phyloP scores from a whole-genome alignment of 768 basidiomycete species.

The Tulasnella sp. region DNA sequence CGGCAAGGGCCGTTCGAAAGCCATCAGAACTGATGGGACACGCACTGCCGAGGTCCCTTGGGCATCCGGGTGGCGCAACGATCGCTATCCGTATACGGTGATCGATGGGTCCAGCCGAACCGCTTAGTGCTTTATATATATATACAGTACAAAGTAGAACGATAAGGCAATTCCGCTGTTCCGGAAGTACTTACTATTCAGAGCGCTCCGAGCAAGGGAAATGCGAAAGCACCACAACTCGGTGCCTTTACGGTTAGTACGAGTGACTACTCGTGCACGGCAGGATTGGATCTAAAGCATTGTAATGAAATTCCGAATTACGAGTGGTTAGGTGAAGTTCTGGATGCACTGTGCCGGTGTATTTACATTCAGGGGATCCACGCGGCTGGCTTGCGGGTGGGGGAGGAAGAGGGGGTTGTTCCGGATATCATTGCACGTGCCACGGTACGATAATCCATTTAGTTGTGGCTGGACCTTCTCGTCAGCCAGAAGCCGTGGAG shows the following conservation, averaged over 20 bases:
- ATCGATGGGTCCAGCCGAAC: too few species aligned
- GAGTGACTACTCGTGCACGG: too few species aligned
- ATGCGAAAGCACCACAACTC: background rate
- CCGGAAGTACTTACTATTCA: background rate
- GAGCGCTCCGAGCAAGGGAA: background rate
- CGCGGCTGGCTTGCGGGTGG: background rate
- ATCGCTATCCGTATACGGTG: too few species aligned
- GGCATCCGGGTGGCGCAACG: background rate
- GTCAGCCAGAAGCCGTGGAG: background rate
- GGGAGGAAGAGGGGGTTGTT: too few species aligned
- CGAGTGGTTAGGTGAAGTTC: background rate
- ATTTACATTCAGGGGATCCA: background rate
- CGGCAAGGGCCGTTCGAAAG: background rate
- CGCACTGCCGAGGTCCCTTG: background rate
- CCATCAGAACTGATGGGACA: background rate
- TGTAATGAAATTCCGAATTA: background rate
- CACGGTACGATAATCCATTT: background rate
- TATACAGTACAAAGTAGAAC: too few species aligned
- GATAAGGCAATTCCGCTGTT: background rate
- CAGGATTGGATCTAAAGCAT: background rate
- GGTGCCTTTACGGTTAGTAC: background rate
- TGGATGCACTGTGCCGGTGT: background rate
- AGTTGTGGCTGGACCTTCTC: background rate
- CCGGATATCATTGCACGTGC: background rate
- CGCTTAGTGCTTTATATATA: too few species aligned